phyloP scores from a whole-genome alignment of 2,329 filamentous ascomycete genomes.

The Ophiostoma ulmi region DNA sequence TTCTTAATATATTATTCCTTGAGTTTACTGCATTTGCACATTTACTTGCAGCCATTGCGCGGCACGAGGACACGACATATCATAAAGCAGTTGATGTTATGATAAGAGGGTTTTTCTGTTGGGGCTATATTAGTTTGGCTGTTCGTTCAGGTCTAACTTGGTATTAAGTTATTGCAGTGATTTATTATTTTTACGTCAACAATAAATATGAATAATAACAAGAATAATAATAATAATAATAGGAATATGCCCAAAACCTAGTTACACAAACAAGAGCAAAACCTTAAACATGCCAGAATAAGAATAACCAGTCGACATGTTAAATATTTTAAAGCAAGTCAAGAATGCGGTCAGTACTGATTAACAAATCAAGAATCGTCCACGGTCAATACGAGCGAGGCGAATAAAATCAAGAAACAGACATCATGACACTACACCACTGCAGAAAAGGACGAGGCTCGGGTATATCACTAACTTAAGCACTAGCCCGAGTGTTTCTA shows the following conservation, averaged over 20 bases:
- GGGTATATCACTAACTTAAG: neutral
- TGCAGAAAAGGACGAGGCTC: constrained; percentile 1
- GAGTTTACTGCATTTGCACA: neutral
- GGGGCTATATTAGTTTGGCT: neutral
- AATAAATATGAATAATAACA: too few species aligned
- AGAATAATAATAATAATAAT: too few species aligned
- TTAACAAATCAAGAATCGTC: neutral
- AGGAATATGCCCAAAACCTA: too few species aligned
- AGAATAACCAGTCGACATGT: too few species aligned
- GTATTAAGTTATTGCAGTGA: too few species aligned
- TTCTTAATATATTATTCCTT: neutral
- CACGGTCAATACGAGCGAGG: neutral
- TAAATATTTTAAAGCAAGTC: neutral
- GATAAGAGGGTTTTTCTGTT: neutral
- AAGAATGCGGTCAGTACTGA: constrained; percentile 18
- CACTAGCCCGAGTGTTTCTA: neutral
- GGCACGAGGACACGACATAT: neutral
- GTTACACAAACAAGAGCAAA: too few species aligned
- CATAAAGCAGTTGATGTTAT: neutral
- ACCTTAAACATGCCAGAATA: too few species aligned
- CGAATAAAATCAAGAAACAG: neutral
- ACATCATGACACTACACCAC: neutral
- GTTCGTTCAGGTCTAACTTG: too few species aligned
- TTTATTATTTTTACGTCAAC: too few species aligned
- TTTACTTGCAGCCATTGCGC: neutral